These are phyloP conservation scores for Excoecaria cochinchinensis DNA, from an alignment of 345 rosid species.

Conservation along the genomic window DNA sequence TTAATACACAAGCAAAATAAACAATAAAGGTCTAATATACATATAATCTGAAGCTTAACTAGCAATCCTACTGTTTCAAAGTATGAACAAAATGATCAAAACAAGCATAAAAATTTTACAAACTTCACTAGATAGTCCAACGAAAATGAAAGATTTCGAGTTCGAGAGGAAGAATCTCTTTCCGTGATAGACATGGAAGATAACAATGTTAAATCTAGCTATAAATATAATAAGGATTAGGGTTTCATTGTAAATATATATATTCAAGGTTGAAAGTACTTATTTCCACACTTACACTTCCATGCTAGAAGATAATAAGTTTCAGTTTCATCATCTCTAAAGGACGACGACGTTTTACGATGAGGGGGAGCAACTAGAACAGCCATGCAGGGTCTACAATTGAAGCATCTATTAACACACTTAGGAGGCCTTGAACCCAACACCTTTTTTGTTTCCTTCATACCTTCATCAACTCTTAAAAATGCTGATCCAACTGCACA, in stretches of 20 bases:
- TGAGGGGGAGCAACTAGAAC: constrained; percentile 44
- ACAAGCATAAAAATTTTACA: too few relatives aligned
- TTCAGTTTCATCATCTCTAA: constrained; percentile 26
- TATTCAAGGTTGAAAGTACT: constrained; percentile 44
- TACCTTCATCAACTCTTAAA: constrained; percentile 1
- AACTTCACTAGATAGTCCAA: too few relatives aligned
- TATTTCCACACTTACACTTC: constrained; percentile 64
- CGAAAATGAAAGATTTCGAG: too few relatives aligned
- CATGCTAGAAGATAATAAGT: constrained; percentile 61
- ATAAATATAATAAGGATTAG: not conserved
- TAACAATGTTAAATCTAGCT: too few relatives aligned
- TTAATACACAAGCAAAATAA: too few relatives aligned
- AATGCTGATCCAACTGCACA: constrained; percentile 14
- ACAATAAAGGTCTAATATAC: too few relatives aligned
- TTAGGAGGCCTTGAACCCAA: constrained; percentile 76
- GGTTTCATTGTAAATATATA: not conserved
- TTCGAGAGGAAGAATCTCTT: too few relatives aligned
- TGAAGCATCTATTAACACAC: constrained; percentile 58
- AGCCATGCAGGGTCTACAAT: constrained; percentile 67
- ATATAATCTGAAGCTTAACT: too few relatives aligned
- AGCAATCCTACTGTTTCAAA: too few relatives aligned
- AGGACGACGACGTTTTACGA: constrained; percentile 12
- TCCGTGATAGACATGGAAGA: too few relatives aligned
- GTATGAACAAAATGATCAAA: too few relatives aligned
- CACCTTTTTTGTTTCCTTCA: constrained; percentile 33